Evolutionary conservation across 2,329 filamentous ascomycete genomes (phyloP), one percentile per base, ranked within the genome.

Genomic region (Arachnomyces sp.): DNA sequence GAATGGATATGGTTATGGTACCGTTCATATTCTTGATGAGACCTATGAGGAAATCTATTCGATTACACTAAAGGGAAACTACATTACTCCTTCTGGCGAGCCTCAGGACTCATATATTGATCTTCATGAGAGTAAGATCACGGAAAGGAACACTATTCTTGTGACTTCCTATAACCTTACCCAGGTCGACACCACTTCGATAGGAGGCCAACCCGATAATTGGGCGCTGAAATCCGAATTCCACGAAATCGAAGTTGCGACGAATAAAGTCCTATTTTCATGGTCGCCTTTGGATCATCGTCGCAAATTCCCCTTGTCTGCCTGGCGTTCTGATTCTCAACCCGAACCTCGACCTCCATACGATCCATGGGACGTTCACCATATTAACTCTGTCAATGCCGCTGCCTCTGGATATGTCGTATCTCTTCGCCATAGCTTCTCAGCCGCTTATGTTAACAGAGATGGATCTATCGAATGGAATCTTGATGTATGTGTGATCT

Each of bases 251-350:
- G 60, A 69, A 38, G 59, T 72, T 31, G 63, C 61, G 30, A 68
- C 62, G 0, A 60, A 62, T 12, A 51, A 64, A 2, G 54, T 68
- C 0, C 45, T 70, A 9, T 73, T 69, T 47, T 53, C 69, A 47
- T 73, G 70, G 70, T 60, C 61, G 21, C 67, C 69, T 5, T 66
- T 65, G 4, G 63, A 71, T 3, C 67, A 72, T 45, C 53, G 70
- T 40, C 38, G 56, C 5, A 25, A 25, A 25, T 5, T 25, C 9
- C 21, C 21, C 21, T 5, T 25, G 5, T 5, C 21, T 25, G 21
- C 5, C 5, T 25, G 5, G 21, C 21, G 21, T 9, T 5, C 21
- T 9, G 21, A 25, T 5, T 25, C 9, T 9, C 21, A 25, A 5
- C 5, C 5, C 9, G 21, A 25, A 25, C 21, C 21, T 5, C 21